Evolutionary conservation across 2,329 filamentous ascomycete genomes (phyloP).

Genomic region (Hypoxylon sp.): DNA sequence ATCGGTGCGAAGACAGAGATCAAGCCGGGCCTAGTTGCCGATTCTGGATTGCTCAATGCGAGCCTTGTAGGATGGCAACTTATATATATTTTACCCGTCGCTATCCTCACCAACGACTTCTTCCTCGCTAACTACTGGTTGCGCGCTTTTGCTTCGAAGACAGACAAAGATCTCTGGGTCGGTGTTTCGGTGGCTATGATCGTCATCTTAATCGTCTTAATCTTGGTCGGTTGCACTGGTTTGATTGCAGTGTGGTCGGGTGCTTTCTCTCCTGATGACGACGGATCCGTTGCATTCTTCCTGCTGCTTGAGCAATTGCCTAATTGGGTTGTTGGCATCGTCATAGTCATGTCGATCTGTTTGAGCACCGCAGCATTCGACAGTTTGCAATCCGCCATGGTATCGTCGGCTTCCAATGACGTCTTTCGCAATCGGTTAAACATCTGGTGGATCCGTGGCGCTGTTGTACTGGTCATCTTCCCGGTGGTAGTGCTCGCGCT

Average conservation of each 20-base stretch:
- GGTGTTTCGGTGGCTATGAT: slow-evolving; percentile 79
- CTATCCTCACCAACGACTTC: slow-evolving; percentile 87
- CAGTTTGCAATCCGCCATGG: slow-evolving; percentile 85
- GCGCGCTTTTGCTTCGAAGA: slow-evolving; percentile 84
- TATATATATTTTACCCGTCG: slow-evolving; percentile 85
- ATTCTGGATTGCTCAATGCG: slow-evolving; percentile 77
- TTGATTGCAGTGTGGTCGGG: slow-evolving; percentile 85
- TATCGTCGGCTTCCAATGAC: slow-evolving; percentile 87
- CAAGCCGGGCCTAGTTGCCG: slow-evolving; percentile 75
- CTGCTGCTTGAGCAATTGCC: slow-evolving; percentile 79
- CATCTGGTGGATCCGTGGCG: slow-evolving; percentile 79
- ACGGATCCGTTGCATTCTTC: slow-evolving; percentile 82
- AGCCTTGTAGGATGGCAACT: slow-evolving; percentile 87
- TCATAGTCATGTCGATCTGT: slow-evolving; percentile 84
- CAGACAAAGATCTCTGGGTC: slow-evolving; percentile 82
- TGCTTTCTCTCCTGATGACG: slow-evolving; percentile 73
- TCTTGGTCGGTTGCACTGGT: slow-evolving; percentile 79
- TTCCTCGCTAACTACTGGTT: slow-evolving; percentile 90
- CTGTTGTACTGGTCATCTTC: slow-evolving; percentile 80
- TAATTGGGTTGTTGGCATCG: slow-evolving; percentile 84
- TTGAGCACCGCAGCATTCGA: slow-evolving; percentile 86
- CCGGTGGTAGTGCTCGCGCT: slow-evolving; percentile 82
- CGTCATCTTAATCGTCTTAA: slow-evolving; percentile 77
- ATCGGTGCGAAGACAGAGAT: slow-evolving; percentile 83
- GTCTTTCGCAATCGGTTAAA: slow-evolving; percentile 86